Conservation (phyloP, 495 filamentous ascomycete genomes). For the Physcia stellaris region DNA sequence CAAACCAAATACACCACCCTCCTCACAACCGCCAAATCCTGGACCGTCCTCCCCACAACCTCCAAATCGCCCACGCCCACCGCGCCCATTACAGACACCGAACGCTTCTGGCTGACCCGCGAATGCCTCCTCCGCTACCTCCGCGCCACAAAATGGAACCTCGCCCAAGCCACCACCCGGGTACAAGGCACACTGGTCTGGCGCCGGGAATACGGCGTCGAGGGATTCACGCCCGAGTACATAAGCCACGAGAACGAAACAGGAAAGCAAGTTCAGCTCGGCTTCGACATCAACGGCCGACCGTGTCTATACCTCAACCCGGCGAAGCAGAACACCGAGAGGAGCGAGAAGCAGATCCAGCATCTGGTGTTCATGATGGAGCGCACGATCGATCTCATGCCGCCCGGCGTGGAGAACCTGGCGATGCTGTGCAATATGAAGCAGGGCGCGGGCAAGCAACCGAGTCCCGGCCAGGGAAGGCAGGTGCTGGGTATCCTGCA, state of each 20-base stretch:
- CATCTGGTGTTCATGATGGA: conserved; percentile 95
- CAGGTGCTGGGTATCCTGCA: conserved; percentile 79
- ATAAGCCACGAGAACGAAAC: conserved; percentile 88
- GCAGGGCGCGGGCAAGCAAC: conserved; percentile 57
- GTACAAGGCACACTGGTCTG: conserved; percentile 69
- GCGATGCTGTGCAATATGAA: conserved; percentile 83
- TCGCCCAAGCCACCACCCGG: conserved; percentile 59
- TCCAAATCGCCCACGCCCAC: conserved; percentile 40
- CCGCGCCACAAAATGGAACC: conserved; percentile 83
- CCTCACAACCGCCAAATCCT: conserved; percentile 49
- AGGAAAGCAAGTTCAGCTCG: conserved; percentile 80
- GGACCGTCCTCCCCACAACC: conserved; percentile 55
- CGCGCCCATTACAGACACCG: conserved; percentile 57
- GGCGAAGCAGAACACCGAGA: conserved; percentile 80
- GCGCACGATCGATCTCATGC: conserved; percentile 74
- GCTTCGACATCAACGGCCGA: conserved; percentile 70
- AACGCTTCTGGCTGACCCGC: conserved; percentile 78
- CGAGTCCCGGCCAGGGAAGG: conserved; percentile 62
- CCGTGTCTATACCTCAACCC: conserved; percentile 85
- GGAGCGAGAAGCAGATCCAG: conserved; percentile 78
- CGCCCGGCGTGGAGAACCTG: conserved; percentile 69
- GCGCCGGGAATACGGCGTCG: conserved; percentile 76
- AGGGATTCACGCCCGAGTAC: conserved; percentile 62
- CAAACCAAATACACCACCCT: conserved; percentile 67
- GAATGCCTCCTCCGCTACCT: conserved; percentile 91